Evolutionary conservation across 2,329 filamentous ascomycete species (phyloP), one percentile per base, ranked within the genome.

Genomic region (Penicillium aurantiogriseum): DNA sequence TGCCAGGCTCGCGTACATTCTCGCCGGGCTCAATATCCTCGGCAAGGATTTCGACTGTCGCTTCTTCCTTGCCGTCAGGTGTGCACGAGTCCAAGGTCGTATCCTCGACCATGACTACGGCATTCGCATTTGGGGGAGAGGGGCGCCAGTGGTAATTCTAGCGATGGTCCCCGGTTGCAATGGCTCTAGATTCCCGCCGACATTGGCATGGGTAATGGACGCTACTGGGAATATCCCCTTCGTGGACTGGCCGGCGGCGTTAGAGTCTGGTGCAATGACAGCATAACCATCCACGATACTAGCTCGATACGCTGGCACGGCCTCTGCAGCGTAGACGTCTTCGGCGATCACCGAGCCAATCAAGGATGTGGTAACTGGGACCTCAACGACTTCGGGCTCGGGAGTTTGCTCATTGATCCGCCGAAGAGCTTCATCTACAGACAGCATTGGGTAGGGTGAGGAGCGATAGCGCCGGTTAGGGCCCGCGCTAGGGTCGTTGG

Each of bases 211-310:
- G 0, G 92, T 95, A 13, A 97, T 82, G 0, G 90, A 88, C 0
- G 88, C 87, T 15, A 99, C 93, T 0, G 93, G 92, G 69, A 94
- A 97, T 0, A 88, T 77, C 0, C 93, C 92, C 66, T 88, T 90
- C 48, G 90, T 83, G 48, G 83, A 85, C 0, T 71, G 71, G 1
- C 83, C 85, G 40, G 85, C 80, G 31, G 78, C 77, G 52, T 83
- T 82, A 6, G 60, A 72, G 62, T 68, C 71, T 13, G 67, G 74
- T 55, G 73, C 88, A 38, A 92, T 86, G 0, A 96, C 84, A 2
- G 94, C 94, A 70, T 99, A 99, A 1, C 94, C 94, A 73, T 99
- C 94, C 0, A 99, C 94, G 40, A 97, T 97, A 70, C 93, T 97
- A 19, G 94, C 94, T 57, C 92, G 83, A 76, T 96, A 99, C 0